A percentile compares a stretch with the other conserved stretches of the same genome.
phyloP scores from a whole-genome alignment of 805 yeast genomes.

The Saturnispora kantuleensis region DNA sequence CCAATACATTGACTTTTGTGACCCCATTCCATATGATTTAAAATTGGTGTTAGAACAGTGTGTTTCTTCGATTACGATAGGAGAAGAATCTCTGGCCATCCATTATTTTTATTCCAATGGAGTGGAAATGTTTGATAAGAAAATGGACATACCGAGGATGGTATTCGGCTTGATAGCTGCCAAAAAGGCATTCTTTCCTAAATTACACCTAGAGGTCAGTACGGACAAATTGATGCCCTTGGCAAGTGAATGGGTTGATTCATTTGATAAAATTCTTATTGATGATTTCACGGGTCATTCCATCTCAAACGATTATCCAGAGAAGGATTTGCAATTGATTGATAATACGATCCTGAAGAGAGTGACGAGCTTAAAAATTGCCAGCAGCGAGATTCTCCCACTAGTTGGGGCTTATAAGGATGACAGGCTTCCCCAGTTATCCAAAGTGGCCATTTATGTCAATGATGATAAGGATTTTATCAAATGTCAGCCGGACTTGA shows the following conservation, averaged over 20 bases:
- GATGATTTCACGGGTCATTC: slow-evolving; percentile 2
- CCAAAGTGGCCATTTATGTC: neutral
- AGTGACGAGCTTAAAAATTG: neutral
- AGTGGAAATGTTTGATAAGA: neutral
- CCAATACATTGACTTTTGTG: too few species aligned
- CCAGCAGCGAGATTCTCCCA: neutral
- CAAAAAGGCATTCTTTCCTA: neutral
- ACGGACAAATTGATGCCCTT: neutral
- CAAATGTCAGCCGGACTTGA: neutral
- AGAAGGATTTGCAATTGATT: neutral
- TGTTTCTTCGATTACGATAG: too few species aligned
- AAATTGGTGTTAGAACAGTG: too few species aligned
- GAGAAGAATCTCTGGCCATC: too few species aligned
- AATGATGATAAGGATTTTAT: neutral
- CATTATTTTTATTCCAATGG: too few species aligned
- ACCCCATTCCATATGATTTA: too few species aligned
- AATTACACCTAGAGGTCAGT: neutral
- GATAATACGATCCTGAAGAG: neutral
- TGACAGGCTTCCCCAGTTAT: neutral
- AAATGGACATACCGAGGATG: neutral
- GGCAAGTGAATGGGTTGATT: neutral
- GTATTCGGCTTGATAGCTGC: neutral
- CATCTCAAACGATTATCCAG: neutral
- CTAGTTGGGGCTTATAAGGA: neutral
- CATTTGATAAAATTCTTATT: neutral